phyloP scores from a whole-genome alignment of 768 basidiomycete genomes.

The Psilocybe sp. region DNA sequence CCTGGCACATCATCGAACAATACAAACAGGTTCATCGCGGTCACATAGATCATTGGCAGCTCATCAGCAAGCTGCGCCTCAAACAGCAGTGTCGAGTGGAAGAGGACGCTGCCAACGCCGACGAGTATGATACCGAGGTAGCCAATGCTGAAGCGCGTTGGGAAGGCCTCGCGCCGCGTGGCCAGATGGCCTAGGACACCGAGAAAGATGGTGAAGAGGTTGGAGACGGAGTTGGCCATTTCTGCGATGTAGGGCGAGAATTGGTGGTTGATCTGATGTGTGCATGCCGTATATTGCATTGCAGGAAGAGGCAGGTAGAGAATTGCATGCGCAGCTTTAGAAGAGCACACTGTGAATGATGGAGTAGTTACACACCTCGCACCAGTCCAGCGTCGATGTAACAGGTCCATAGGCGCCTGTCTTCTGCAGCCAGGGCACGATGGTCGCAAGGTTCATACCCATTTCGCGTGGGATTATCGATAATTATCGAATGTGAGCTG shows the following conservation, averaged over 20 bases:
- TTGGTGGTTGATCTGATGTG: conserved; percentile 65
- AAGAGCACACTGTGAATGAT: background rate
- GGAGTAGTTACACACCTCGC: conserved; percentile 43
- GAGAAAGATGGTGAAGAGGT: conserved; percentile 60
- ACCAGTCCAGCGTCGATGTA: conserved; percentile 74
- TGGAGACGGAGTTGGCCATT: conserved; percentile 72
- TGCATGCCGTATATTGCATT: background rate
- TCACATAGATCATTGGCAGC: conserved; percentile 78
- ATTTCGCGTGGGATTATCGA: conserved; percentile 11
- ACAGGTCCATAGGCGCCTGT: conserved; percentile 59
- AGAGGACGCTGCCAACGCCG: conserved; percentile 72
- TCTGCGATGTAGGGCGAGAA: conserved; percentile 79
- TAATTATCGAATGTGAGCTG: too few relatives aligned
- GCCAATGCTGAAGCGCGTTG: conserved; percentile 39
- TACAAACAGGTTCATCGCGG: conserved; percentile 57
- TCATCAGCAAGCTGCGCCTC: conserved; percentile 81
- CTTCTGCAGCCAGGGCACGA: conserved; percentile 31
- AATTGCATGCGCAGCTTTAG: background rate
- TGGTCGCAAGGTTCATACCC: conserved; percentile 36
- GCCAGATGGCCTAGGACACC: conserved; percentile 33
- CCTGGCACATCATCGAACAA: conserved; percentile 60
- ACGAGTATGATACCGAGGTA: conserved; percentile 59
- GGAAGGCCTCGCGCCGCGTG: conserved; percentile 26
- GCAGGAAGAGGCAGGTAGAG: background rate
- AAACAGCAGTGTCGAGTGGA: conserved; percentile 75